phyloP scores from a whole-genome alignment of 768 basidiomycete genomes.

The Mycena indigotica region DNA sequence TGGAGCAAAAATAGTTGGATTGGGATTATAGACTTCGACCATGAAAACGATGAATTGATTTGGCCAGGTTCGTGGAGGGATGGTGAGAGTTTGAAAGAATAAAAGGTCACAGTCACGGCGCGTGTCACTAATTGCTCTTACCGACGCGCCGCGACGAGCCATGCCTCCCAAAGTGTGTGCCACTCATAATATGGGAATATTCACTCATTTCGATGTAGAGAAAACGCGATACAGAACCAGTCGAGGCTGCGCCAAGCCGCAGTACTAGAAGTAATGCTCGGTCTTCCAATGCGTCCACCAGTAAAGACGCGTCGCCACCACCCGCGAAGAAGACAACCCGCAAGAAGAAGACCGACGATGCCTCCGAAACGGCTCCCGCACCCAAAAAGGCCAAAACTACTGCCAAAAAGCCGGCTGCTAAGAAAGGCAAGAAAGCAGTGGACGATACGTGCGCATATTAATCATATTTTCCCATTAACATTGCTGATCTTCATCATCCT shows the following conservation, averaged over 20 bases:
- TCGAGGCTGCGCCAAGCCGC: conserved; percentile 40
- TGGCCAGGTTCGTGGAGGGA: background rate
- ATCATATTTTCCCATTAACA: background rate
- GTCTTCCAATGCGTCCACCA: conserved; percentile 19
- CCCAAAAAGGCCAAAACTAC: conserved; percentile 48
- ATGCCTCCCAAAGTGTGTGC: conserved; percentile 45
- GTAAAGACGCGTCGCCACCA: conserved; percentile 31
- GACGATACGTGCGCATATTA: conserved; percentile 14
- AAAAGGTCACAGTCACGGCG: background rate
- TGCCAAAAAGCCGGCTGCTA: conserved; percentile 22
- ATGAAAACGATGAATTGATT: conserved; percentile 37
- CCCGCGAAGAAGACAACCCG: conserved; percentile 27
- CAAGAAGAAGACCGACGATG: conserved; percentile 1
- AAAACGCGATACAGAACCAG: conserved; percentile 53
- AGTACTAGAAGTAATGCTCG: conserved; percentile 50
- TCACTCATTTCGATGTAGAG: conserved; percentile 55
- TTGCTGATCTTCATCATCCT: background rate
- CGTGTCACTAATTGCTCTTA: background rate
- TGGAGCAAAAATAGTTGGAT: conserved; percentile 78
- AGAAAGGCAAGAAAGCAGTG: conserved; percentile 18
- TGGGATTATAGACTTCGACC: conserved; percentile 81
- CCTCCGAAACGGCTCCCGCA: conserved; percentile 26
- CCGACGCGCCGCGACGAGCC: background rate
- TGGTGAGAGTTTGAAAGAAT: background rate
- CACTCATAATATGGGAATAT: too few relatives aligned